Conservation (phyloP, 441 rosid genomes). For the Viola pubescens region DNA sequence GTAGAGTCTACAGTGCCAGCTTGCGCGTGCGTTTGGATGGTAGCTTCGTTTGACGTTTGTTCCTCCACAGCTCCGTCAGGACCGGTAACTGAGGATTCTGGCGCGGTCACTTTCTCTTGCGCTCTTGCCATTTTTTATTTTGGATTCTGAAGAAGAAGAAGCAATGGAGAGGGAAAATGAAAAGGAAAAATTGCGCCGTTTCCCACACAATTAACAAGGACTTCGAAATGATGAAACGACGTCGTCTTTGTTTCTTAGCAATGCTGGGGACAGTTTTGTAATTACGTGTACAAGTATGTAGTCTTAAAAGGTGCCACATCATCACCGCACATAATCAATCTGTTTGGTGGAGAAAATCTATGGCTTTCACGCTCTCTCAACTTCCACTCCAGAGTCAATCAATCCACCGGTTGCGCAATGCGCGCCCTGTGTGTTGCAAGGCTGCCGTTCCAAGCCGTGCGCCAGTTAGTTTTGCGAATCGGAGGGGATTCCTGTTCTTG, state of each 20-base stretch:
- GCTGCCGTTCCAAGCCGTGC: conserved; percentile 19
- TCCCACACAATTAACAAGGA: background rate
- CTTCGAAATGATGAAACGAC: background rate
- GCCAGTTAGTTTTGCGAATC: conserved; percentile 25
- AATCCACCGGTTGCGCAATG: conserved; percentile 16
- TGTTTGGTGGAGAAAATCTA: background rate
- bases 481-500: conserved; percentile 49
- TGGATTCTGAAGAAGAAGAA: background rate
- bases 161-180: background rate
- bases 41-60: conserved; percentile 50
- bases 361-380: conserved; percentile 42
- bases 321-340: too few species aligned
- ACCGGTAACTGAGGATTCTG: conserved; percentile 33
- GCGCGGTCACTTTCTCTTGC: conserved; percentile 13
- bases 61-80: conserved; percentile 18
- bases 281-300: too few species aligned
- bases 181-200: background rate
- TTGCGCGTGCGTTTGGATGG: conserved; percentile 30
- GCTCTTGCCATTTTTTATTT: background rate
- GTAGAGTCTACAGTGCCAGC: conserved; percentile 61
- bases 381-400: conserved; percentile 22
- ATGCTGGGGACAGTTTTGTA: too few species aligned
- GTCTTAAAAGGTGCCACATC: too few species aligned
- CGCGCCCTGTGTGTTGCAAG: conserved; percentile 25
- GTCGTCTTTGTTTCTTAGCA: too few species aligned